A percentile compares a stretch with the other conserved stretches of the same genome.
Evolutionary conservation across 768 basidiomycete genomes (phyloP).

Genomic region (Boletus vermiculosoides): DNA sequence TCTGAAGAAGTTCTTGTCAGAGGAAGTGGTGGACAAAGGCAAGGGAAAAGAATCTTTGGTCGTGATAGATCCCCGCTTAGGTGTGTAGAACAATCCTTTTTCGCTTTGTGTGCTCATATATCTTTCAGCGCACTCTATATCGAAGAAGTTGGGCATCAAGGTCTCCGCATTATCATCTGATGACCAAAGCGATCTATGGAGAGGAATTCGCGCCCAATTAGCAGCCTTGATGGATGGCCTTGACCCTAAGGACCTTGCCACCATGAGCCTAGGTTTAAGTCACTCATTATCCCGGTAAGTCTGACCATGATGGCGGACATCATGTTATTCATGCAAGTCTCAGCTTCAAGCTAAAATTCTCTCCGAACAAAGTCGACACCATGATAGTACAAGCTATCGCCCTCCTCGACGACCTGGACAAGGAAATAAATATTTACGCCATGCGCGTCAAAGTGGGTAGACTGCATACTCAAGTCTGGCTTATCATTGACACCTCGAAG

Average conservation of each 20-base stretch:
- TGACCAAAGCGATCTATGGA: conserved; percentile 81
- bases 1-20: conserved; percentile 89
- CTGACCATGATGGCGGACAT: neutral
- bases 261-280: conserved; percentile 96
- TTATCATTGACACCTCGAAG: conserved; percentile 39
- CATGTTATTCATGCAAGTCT: conserved; percentile 6
- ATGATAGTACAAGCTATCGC: conserved; percentile 99
- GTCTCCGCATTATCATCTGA: conserved; percentile 61
- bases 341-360: conserved; percentile 99
- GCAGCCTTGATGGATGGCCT: conserved; percentile 84
- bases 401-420: conserved; percentile 96
- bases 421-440: conserved; percentile 98
- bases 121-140: conserved; percentile 71
- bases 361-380: conserved; percentile 98
- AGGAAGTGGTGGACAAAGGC: conserved; percentile 83
- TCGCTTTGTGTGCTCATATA: conserved; percentile 6
- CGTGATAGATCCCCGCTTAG: conserved; percentile 88
- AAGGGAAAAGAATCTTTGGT: conserved; percentile 84
- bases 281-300: conserved; percentile 91
- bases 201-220: conserved; percentile 91
- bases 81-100: conserved; percentile 45
- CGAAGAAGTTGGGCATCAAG: conserved; percentile 91
- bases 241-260: conserved; percentile 91
- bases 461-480: neutral
- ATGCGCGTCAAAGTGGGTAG: conserved; percentile 92